A percentile compares a stretch with the other conserved stretches of the same genome.
Evolutionary conservation across 495 filamentous ascomycete species (phyloP).

Genomic region (Bacidia rubella): DNA sequence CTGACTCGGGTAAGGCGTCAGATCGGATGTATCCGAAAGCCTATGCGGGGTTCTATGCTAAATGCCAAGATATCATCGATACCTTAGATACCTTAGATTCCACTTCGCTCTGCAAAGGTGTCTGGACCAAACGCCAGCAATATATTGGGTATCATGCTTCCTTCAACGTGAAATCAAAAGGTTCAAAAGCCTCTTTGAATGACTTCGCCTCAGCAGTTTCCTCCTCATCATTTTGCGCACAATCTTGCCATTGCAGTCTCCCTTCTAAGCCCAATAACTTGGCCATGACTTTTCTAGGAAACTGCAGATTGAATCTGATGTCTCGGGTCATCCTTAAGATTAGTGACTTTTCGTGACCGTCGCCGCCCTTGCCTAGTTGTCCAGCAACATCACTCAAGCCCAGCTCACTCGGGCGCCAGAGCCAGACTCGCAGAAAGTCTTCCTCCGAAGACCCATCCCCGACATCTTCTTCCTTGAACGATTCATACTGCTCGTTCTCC

Average conservation of each 20-base stretch:
- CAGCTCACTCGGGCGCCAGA: conserved; percentile 41
- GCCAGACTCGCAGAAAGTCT: conserved; percentile 79
- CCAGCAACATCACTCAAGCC: conserved; percentile 10
- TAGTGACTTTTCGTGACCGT: conserved; percentile 32
- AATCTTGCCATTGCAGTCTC: conserved; percentile 68
- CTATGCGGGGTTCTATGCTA: not conserved
- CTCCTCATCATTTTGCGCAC: conserved; percentile 59
- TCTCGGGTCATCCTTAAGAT: conserved; percentile 37
- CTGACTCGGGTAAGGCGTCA: not conserved
- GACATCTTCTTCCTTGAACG: conserved; percentile 26
- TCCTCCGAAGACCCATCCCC: conserved; percentile 34
- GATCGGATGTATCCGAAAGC: not conserved
- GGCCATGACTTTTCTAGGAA: conserved; percentile 68
- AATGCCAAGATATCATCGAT: not conserved
- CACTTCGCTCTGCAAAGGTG: no score
- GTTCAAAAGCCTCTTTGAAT: conserved; percentile 75
- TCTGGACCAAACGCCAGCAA: not conserved
- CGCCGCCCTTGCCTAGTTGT: conserved; percentile 20
- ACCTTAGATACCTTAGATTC: not conserved
- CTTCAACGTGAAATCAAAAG: conserved; percentile 54
- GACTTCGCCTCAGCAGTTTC: conserved; percentile 65
- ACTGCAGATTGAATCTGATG: conserved; percentile 49
- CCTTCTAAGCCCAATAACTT: conserved; percentile 68
- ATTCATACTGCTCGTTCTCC: conserved; percentile 58
- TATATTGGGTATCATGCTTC: conserved; percentile 1